A percentile compares a stretch with the other conserved stretches of the same genome.
Conservation (phyloP, 345 rosid genomes). For the Salix koriyanagi region DNA sequence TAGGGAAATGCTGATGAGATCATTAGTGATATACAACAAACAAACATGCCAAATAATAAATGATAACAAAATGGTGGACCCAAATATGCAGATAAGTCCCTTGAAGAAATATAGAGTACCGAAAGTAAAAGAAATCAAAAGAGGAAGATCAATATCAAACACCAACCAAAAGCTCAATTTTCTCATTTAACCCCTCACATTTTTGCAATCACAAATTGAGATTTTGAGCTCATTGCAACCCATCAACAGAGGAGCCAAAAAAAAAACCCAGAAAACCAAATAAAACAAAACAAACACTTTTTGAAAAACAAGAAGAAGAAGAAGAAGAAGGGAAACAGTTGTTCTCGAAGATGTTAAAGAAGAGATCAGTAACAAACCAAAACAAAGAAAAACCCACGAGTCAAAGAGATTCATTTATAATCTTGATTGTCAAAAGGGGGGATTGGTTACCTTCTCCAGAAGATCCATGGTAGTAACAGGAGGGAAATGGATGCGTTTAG, state of each 20-base stretch:
- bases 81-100: neutral
- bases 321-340: neutral
- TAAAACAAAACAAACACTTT: neutral
- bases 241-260: neutral
- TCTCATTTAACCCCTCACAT: neutral
- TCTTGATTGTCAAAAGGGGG: neutral
- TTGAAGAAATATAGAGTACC: neutral
- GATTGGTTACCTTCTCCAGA: slow-evolving; percentile 61
- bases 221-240: neutral
- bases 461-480: slow-evolving; percentile 48
- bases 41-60: neutral
- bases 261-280: neutral
- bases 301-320: neutral
- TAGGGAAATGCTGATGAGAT: neutral
- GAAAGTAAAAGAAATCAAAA: neutral
- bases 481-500: slow-evolving; percentile 42
- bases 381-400: neutral
- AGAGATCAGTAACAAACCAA: neutral
- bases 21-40: neutral
- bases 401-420: neutral
- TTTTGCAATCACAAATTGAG: neutral
- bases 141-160: neutral
- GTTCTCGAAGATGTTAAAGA: neutral
- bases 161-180: neutral
- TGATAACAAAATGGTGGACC: neutral